Percentiles rank a stretch among this genome's conserved stretches.
These are phyloP conservation scores for Sonneratia alba DNA, from an alignment of 345 rosid genomes.

Conservation along the genomic window DNA sequence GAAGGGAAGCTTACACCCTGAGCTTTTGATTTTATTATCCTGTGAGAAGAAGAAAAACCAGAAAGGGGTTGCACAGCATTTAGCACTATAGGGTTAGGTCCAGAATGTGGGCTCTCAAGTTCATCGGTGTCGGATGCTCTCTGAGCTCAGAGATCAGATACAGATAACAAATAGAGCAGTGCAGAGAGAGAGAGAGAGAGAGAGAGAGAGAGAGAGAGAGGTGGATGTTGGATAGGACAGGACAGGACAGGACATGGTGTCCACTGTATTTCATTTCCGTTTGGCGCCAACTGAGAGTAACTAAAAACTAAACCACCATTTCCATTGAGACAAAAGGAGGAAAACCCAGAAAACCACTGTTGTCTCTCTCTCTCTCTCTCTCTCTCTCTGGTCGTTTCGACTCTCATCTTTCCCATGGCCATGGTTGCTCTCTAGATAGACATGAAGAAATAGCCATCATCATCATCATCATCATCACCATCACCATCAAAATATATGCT, in stretches of 20 bases:
- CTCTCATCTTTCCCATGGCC: too few species aligned
- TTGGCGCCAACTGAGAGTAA: slow-evolving; percentile 15
- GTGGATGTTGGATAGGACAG: not conserved
- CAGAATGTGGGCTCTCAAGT: not conserved
- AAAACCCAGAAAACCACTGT: not conserved
- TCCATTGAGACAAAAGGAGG: too few species aligned
- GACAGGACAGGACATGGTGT: not conserved
- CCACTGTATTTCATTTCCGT: not conserved
- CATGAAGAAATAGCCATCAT: too few species aligned
- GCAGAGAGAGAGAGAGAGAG: not conserved
- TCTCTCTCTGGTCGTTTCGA: too few species aligned
- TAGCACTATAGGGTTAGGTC: not conserved
- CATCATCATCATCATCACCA: too few species aligned
- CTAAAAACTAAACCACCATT: too few species aligned
- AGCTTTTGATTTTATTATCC: not conserved
- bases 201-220: slow-evolving; percentile 1
- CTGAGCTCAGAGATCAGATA: not conserved
- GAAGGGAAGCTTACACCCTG: not conserved
- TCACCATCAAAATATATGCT: too few species aligned
- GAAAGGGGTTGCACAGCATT: not conserved
- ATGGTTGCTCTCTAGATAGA: too few species aligned
- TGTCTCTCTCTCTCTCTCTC: not conserved
- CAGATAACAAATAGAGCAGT: not conserved
- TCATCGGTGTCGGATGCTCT: not conserved
- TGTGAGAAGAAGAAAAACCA: not conserved